These are phyloP conservation scores for Sporobolomyces phaffii DNA, from an alignment of 768 basidiomycete species.

Conservation along the genomic window DNA sequence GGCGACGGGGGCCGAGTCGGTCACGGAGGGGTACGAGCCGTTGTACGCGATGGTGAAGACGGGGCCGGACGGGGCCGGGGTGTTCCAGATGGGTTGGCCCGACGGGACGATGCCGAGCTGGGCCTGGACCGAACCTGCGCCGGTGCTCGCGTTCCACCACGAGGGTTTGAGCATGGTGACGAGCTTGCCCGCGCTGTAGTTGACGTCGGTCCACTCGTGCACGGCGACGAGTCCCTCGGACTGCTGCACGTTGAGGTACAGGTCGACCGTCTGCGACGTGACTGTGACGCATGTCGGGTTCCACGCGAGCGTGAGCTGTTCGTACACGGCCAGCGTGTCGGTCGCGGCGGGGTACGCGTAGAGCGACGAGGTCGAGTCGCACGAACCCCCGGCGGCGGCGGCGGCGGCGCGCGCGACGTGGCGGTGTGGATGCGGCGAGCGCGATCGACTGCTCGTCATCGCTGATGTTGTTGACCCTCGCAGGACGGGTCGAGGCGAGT, in stretches of 20 bases:
- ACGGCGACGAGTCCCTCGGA: slow-evolving; percentile 8
- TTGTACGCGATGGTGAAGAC: slow-evolving; percentile 36
- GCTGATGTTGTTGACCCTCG: no score
- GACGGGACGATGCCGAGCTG: slow-evolving; percentile 32
- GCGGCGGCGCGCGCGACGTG: not conserved
- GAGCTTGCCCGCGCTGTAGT: slow-evolving; percentile 20
- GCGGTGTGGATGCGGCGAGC: not conserved
- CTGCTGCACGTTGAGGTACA: slow-evolving; percentile 29
- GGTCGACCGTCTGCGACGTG: slow-evolving; percentile 6
- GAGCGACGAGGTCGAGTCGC: slow-evolving; percentile 3
- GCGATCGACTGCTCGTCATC: not conserved
- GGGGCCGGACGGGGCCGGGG: slow-evolving; percentile 25
- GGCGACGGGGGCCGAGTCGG: not conserved
- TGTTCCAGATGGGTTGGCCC: slow-evolving; percentile 35
- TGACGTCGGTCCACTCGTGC: slow-evolving; percentile 29
- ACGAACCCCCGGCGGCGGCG: no score
- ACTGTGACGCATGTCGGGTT: slow-evolving; percentile 16
- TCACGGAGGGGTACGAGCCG: slow-evolving; percentile 36
- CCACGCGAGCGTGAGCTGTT: slow-evolving; percentile 25
- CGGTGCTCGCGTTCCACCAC: slow-evolving; percentile 36
- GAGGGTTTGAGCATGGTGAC: slow-evolving; percentile 28
- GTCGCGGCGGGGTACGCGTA: slow-evolving; percentile 15
- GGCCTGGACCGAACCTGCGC: slow-evolving; percentile 28
- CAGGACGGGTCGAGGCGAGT: no score
- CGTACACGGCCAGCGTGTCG: slow-evolving; percentile 27